Evolutionary conservation across 75 land plant genomes (phyloP).

Genomic region (Adiantum capillusveneris): DNA sequence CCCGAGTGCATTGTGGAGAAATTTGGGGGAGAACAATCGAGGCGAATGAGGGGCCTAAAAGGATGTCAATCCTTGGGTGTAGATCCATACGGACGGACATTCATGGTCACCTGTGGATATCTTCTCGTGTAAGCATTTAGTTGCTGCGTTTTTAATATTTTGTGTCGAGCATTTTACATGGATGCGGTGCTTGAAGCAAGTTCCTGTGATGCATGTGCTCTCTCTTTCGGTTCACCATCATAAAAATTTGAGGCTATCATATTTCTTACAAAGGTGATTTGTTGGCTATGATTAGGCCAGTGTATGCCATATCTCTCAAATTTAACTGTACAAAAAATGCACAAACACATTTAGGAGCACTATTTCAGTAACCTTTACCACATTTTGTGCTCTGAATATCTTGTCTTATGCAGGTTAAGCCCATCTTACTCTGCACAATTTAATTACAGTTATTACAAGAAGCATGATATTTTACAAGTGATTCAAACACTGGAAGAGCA

Average conservation of each 20-base stretch:
- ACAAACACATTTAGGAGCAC: too few species aligned
- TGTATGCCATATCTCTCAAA: too few species aligned
- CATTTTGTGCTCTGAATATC: background rate
- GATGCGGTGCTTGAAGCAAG: too few species aligned
- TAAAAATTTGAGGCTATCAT: too few species aligned
- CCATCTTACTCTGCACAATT: slow-evolving; percentile 21
- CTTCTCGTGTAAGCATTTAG: slow-evolving; percentile 71
- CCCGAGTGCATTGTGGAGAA: slow-evolving; percentile 63
- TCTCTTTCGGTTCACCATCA: too few species aligned
- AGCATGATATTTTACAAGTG: slow-evolving; percentile 46
- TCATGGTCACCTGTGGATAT: slow-evolving; percentile 49
- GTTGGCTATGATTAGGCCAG: too few species aligned
- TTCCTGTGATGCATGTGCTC: too few species aligned
- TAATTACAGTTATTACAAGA: slow-evolving; percentile 44
- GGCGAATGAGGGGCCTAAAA: slow-evolving; percentile 27
- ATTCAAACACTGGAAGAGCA: slow-evolving; percentile 42
- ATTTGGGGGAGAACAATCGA: slow-evolving; percentile 26
- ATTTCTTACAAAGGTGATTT: too few species aligned
- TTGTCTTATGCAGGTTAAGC: slow-evolving; percentile 50
- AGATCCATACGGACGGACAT: slow-evolving; percentile 67
- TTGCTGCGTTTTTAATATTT: background rate
- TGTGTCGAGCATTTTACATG: too few species aligned
- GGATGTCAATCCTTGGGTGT: slow-evolving; percentile 65
- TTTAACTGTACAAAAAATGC: too few species aligned
- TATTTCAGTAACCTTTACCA: too few species aligned